phyloP scores from a whole-genome alignment of 169 alveolate species.

The Eimeria mitis region DNA sequence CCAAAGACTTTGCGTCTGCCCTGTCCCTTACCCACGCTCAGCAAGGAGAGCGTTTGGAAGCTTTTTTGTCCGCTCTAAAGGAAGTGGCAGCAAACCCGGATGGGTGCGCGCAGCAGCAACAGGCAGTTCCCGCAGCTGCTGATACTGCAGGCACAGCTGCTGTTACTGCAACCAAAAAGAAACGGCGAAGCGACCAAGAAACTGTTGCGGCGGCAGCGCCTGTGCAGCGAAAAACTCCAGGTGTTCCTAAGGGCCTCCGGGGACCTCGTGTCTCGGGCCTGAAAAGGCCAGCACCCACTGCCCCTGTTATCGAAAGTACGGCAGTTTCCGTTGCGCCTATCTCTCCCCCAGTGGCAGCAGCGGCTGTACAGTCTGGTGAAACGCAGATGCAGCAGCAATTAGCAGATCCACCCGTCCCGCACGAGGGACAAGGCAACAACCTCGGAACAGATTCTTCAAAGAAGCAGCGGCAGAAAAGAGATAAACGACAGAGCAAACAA shows the following conservation, averaged over 20 bases:
- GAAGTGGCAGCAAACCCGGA: constrained; percentile 17
- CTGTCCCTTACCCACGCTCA: constrained; percentile 42
- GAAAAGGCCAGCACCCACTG: constrained; percentile 38
- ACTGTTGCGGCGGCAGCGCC: constrained; percentile 5
- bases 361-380: background rate
- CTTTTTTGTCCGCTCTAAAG: constrained; percentile 49
- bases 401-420: background rate
- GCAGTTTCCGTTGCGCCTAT: constrained; percentile 6
- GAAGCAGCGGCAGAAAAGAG: background rate
- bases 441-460: background rate
- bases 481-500: background rate
- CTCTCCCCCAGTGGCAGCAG: background rate
- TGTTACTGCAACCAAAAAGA: constrained; percentile 11
- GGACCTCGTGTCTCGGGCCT: constrained; percentile 70
- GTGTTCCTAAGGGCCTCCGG: constrained; percentile 24
- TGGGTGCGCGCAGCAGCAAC: constrained; percentile 29
- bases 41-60: constrained; percentile 55
- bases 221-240: background rate
- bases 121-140: background rate
- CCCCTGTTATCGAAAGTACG: background rate
- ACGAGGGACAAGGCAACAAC: background rate
- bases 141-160: constrained; percentile 20
- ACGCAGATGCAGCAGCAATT: background rate
- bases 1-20: constrained; percentile 19
- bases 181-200: background rate